Evolutionary conservation across 23 red algal genomes (phyloP).

Genomic region (Chondrus crispus): DNA sequence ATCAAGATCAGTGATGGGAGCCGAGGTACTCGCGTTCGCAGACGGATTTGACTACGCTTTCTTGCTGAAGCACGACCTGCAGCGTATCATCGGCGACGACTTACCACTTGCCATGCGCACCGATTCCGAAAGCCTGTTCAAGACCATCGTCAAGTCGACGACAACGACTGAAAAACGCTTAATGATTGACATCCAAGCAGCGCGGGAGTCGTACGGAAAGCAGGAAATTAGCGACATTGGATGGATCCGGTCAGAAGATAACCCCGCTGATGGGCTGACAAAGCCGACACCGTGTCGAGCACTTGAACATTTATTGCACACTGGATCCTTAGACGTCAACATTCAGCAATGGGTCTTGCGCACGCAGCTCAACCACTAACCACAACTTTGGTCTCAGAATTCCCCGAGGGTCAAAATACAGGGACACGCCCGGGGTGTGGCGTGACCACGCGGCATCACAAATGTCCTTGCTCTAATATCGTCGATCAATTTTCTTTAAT

Average conservation of each 20-base stretch:
- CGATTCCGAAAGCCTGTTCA: constrained; percentile 34
- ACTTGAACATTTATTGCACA: constrained; percentile 2
- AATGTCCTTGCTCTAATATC: too few species aligned
- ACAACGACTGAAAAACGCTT: constrained; percentile 46
- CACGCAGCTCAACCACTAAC: too few species aligned
- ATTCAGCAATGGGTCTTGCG: constrained; percentile 33
- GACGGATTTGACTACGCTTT: constrained; percentile 10
- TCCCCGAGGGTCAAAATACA: too few species aligned
- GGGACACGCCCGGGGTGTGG: too few species aligned
- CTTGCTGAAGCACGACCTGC: not conserved
- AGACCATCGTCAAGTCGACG: not conserved
- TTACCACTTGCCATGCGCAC: too few species aligned
- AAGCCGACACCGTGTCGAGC: not conserved
- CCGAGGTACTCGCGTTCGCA: not conserved
- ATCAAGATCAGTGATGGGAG: not conserved
- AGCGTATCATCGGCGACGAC: too few species aligned
- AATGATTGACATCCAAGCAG: constrained; percentile 39
- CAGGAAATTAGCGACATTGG: constrained; percentile 47
- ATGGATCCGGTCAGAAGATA: not conserved
- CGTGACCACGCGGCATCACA: too few species aligned
- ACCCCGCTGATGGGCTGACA: constrained; percentile 14
- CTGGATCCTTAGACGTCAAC: not conserved
- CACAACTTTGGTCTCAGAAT: too few species aligned
- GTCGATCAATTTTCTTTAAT: too few species aligned
- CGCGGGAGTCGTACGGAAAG: constrained; percentile 12